Evolutionary conservation across 352 stramenopile genomes (phyloP), one percentile per base, ranked within the genome.

Genomic region (Globisporangium nagaii): DNA sequence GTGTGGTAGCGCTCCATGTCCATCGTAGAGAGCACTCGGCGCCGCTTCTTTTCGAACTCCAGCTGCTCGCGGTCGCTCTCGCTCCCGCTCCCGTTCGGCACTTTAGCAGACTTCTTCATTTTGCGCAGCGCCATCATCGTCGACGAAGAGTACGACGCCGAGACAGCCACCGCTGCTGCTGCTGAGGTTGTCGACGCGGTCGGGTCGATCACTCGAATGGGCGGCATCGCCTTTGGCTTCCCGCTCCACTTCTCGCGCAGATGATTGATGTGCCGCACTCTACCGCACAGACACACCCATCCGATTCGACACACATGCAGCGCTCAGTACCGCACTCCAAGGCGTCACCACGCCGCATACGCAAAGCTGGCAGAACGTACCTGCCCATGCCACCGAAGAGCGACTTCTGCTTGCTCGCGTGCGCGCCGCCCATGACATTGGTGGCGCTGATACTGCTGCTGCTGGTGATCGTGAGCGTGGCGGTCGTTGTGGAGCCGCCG

Each of bases 241-340:
- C 40, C 48, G 41, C 60, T 73, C 73, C 71, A 84, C 30, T 84
- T 84, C 28, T 79, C 72, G 5, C 72, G 67, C 2, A 82, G 46
- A 31, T 79, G 69, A 48, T 82, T 74, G 48, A 79, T 82, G 28
- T 82, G 65, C 37, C 73, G 73, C 45, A 81, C 71, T 37, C 71
- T 78, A 17, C n/a, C 42, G 15, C 39, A 4, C 41, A 20, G 6
- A n/a, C 19, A 10, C 6, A 25, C 31, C 17, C 4, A 58, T n/a
- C n/a, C n/a, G n/a, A n/a, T n/a, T 20, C 4, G 27, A 44, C n/a
- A 15, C 11, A 53, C n/a, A 34, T 12, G 27, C 7, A n/a, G 20
- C 8, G 17, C 3, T 3, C 39, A 17, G 7, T n/a, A 28, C 13
- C 34, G 17, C 39, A 36, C 6, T n/a, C n/a, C 11, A 25, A 28